phyloP scores from a whole-genome alignment of 192 early-diverging fungal genomes.

The Mortierella hygrophila region DNA sequence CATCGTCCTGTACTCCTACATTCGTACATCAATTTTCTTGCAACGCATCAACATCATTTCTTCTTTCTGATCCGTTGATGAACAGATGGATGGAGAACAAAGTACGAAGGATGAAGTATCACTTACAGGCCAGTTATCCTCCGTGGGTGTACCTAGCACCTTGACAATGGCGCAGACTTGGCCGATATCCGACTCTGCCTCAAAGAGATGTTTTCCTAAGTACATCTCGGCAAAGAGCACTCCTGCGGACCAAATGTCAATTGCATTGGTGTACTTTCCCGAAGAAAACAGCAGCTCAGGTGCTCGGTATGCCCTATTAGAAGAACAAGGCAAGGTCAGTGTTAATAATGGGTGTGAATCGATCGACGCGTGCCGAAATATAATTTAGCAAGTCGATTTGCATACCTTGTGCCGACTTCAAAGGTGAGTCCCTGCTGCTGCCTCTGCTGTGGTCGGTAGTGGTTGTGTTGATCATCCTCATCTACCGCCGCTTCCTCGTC shows the following conservation, averaged over 20 bases:
- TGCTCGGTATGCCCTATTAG: slow-evolving; percentile 58
- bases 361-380: neutral
- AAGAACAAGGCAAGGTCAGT: neutral
- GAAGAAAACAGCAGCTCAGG: slow-evolving; percentile 63
- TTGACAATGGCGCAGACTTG: slow-evolving; percentile 61
- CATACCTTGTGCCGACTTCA: slow-evolving; percentile 53
- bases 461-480: neutral
- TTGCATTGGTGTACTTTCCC: slow-evolving; percentile 52
- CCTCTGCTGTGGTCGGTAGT: neutral
- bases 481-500: neutral
- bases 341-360: neutral
- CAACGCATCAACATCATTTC: neutral
- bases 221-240: slow-evolving; percentile 65
- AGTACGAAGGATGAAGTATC: neutral
- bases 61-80: neutral
- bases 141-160: slow-evolving; percentile 56
- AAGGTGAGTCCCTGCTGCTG: slow-evolving; percentile 27
- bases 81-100: neutral
- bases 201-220: slow-evolving; percentile 47
- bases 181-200: slow-evolving; percentile 62
- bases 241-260: slow-evolving; percentile 66
- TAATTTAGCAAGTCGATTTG: neutral
- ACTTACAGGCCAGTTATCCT: slow-evolving; percentile 59
- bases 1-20: slow-evolving; percentile 40
- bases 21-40: neutral